Percentiles rank a stretch among this genome's conserved stretches.
phyloP scores from a whole-genome alignment of 192 early-diverging fungal genomes.

The Coemansia sp. region DNA sequence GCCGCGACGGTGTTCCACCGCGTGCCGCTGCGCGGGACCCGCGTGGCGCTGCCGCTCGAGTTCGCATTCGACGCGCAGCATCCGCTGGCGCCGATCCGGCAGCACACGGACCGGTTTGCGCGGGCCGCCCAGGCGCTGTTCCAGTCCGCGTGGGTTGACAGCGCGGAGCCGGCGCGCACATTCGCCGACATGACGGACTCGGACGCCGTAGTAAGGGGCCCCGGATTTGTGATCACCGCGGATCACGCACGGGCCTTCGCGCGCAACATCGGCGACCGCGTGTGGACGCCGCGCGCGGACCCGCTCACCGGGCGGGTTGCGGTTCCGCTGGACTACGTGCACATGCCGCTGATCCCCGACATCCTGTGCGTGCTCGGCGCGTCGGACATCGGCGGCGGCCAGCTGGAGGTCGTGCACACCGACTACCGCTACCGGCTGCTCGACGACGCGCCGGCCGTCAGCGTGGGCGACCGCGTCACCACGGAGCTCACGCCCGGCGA shows the following conservation, averaged over 20 bases:
- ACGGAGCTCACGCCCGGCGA: constrained; percentile 55
- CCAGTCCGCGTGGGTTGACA: constrained; percentile 13
- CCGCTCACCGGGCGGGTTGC: constrained; percentile 32
- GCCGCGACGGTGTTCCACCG: constrained; percentile 50
- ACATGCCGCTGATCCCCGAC: constrained; percentile 74
- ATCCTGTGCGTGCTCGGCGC: constrained; percentile 80
- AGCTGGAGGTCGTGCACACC: constrained; percentile 84
- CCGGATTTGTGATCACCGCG: constrained; percentile 54
- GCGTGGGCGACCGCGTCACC: constrained; percentile 72
- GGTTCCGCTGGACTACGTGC: constrained; percentile 90
- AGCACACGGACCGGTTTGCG: neutral
- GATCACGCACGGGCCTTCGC: constrained; percentile 86
- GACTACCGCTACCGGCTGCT: constrained; percentile 77
- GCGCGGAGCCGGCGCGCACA: neutral
- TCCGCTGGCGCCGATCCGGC: constrained; percentile 14
- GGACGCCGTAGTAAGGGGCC: constrained; percentile 6
- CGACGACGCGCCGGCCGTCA: constrained; percentile 62
- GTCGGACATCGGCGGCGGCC: constrained; percentile 83
- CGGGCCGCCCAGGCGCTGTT: constrained; percentile 3
- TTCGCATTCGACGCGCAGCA: constrained; percentile 16
- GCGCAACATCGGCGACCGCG: constrained; percentile 67
- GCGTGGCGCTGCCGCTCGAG: constrained; percentile 23
- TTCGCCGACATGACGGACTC: neutral
- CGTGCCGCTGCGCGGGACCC: constrained; percentile 37
- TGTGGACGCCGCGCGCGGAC: constrained; percentile 17